These are phyloP conservation scores for Hygrophila difformis DNA, from an alignment of 257 asterid species.

Conservation along the genomic window DNA sequence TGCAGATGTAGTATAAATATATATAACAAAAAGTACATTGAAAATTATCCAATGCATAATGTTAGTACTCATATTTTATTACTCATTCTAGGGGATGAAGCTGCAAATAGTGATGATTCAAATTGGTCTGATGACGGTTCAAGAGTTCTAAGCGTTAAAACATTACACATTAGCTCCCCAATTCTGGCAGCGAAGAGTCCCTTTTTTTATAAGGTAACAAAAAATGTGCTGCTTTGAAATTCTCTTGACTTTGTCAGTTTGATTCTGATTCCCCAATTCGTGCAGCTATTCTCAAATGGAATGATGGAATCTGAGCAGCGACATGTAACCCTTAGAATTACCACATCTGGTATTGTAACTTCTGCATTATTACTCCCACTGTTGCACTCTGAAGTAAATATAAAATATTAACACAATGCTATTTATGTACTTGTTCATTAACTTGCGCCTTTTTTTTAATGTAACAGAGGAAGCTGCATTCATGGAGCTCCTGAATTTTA, in stretches of 20 bases:
- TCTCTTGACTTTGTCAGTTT: neutral
- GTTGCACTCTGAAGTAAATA: no score
- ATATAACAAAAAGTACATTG: no score
- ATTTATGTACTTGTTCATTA: neutral
- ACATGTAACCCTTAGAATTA: constrained; percentile 80
- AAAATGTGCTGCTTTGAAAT: constrained; percentile 3
- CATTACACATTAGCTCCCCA: constrained; percentile 83
- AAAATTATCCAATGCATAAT: neutral
- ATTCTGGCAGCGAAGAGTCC: constrained; percentile 90
- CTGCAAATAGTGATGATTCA: constrained; percentile 58
- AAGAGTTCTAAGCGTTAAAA: constrained; percentile 44
- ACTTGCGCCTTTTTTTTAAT: constrained; percentile 3
- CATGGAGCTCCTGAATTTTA: constrained; percentile 93
- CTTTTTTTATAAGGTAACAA: constrained; percentile 67
- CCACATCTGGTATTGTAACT: constrained; percentile 57
- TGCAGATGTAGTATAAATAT: no score
- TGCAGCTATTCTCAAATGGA: constrained; percentile 90
- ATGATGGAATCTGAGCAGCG: constrained; percentile 99
- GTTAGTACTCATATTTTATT: constrained; percentile 1
- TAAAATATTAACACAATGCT: no score
- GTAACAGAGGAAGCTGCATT: constrained; percentile 93
- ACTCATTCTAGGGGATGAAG: constrained; percentile 55
- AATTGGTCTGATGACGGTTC: constrained; percentile 58
- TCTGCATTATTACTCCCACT: no score
- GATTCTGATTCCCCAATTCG: constrained; percentile 9